These are phyloP conservation scores for Aspergillus tanneri DNA, from an alignment of 2,329 filamentous ascomycete genomes.

Conservation along the genomic window DNA sequence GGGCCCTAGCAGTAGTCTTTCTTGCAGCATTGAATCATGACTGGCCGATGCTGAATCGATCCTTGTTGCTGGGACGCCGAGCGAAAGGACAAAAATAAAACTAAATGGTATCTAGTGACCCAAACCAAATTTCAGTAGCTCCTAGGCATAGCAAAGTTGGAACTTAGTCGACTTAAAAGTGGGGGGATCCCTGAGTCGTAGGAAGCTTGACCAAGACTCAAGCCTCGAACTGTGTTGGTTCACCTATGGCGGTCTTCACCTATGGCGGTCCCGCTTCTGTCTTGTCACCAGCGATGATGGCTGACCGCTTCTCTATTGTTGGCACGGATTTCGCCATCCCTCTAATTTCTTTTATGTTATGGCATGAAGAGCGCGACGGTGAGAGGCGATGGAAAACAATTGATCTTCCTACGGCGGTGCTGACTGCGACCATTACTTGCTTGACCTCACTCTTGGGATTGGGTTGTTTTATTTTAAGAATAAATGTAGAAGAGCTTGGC, in stretches of 20 bases:
- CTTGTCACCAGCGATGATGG: neutral
- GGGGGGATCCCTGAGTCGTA: conserved; percentile 22
- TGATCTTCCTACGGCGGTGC: no score
- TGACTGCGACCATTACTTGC: no score
- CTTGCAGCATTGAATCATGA: conserved; percentile 1
- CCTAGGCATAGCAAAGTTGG: neutral
- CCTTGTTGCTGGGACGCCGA: conserved; percentile 12
- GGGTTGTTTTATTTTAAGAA: no score
- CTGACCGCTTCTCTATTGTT: conserved; percentile 19
- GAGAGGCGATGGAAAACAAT: neutral
- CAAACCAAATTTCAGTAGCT: neutral
- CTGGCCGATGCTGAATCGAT: conserved; percentile 10
- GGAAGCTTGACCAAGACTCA: conserved; percentile 24
- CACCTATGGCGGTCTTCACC: conserved; percentile 4
- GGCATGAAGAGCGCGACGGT: no score
- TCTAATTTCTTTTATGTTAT: conserved; percentile 7
- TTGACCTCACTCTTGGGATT: no score
- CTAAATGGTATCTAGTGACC: neutral
- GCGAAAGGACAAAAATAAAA: neutral
- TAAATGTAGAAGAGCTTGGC: no score
- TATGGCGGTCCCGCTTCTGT: conserved; percentile 2
- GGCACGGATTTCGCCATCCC: conserved; percentile 13
- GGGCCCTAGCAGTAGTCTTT: neutral
- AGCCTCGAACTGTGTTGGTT: conserved; percentile 11
- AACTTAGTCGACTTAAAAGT: conserved; percentile 9